phyloP scores from a whole-genome alignment of 2,329 filamentous ascomycete species.

The Sporothrix variecibatus region DNA sequence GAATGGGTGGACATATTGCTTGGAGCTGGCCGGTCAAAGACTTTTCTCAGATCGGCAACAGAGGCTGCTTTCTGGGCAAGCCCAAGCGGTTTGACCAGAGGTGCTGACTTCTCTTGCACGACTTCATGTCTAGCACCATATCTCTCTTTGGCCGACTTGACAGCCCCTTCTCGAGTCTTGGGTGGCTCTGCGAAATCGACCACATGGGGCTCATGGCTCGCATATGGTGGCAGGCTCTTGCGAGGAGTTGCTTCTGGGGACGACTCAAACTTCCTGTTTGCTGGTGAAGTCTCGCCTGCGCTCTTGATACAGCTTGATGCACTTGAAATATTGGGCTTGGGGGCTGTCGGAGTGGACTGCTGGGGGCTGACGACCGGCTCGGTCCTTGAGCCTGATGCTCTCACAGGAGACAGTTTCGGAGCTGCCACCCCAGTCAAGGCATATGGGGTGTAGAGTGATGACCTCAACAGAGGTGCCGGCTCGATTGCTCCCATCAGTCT shows the following conservation, averaged over 20 bases:
- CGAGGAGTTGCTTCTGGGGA: slow-evolving; percentile 9
- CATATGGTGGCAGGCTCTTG: not conserved
- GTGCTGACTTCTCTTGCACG: not conserved
- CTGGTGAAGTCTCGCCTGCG: not conserved
- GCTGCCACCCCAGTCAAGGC: slow-evolving; percentile 9
- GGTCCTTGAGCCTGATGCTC: not conserved
- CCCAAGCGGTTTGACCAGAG: not conserved
- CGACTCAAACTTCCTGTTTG: not conserved
- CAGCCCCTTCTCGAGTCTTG: not conserved
- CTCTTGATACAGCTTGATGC: not conserved
- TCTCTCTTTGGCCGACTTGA: not conserved
- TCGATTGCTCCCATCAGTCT: slow-evolving; percentile 30
- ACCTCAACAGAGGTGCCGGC: slow-evolving; percentile 25
- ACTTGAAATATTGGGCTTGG: not conserved
- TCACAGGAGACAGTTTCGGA: not conserved
- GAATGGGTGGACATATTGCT: not conserved
- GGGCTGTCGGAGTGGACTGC: not conserved
- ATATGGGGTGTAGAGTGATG: not conserved
- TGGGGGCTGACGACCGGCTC: not conserved
- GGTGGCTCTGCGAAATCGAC: no score
- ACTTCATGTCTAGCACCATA: not conserved
- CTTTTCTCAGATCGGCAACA: slow-evolving; percentile 16
- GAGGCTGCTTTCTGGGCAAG: not conserved
- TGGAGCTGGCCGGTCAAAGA: slow-evolving; percentile 16
- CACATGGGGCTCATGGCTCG: not conserved